Evolutionary conservation across 1,284 basidiomycete species (phyloP).

Genomic region (Marasmius sp.): DNA sequence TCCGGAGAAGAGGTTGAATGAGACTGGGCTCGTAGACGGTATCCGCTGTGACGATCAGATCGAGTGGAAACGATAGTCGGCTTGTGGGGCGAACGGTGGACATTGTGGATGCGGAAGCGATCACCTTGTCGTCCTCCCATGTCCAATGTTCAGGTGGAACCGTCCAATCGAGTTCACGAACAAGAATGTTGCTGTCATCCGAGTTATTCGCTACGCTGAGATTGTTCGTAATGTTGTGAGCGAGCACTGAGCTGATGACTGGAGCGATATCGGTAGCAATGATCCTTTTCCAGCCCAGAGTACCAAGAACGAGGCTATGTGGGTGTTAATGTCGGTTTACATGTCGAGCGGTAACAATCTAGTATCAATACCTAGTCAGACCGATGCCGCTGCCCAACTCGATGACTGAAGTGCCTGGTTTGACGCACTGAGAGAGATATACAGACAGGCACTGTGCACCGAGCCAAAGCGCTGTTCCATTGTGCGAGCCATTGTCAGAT

Average conservation of each 20-base stretch:
- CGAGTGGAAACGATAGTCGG: constrained; percentile 56
- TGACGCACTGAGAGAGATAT: constrained; percentile 47
- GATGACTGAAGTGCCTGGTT: constrained; percentile 48
- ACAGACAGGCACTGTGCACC: constrained; percentile 73
- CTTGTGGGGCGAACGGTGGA: constrained; percentile 14
- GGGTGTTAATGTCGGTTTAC: constrained; percentile 16
- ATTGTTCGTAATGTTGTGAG: constrained; percentile 63
- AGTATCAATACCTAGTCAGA: constrained; percentile 63
- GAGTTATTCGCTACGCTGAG: constrained; percentile 32
- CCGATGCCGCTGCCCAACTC: constrained; percentile 87
- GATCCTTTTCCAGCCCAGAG: constrained; percentile 69
- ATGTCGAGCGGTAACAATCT: constrained; percentile 12
- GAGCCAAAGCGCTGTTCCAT: constrained; percentile 89
- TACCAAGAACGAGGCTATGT: constrained; percentile 63
- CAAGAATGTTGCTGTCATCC: constrained; percentile 39
- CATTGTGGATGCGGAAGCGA: constrained; percentile 29
- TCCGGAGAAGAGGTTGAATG: constrained; percentile 67
- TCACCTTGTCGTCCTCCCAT: constrained; percentile 46
- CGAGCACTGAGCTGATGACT: constrained; percentile 69
- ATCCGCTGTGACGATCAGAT: constrained; percentile 84
- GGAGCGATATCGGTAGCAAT: constrained; percentile 77
- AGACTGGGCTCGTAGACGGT: constrained; percentile 76
- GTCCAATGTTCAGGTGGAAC: constrained; percentile 51
- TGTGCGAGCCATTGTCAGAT: constrained; percentile 60
- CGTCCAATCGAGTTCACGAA: constrained; percentile 69